Conservation (phyloP, 768 basidiomycete species). For the Trametes maxima region DNA sequence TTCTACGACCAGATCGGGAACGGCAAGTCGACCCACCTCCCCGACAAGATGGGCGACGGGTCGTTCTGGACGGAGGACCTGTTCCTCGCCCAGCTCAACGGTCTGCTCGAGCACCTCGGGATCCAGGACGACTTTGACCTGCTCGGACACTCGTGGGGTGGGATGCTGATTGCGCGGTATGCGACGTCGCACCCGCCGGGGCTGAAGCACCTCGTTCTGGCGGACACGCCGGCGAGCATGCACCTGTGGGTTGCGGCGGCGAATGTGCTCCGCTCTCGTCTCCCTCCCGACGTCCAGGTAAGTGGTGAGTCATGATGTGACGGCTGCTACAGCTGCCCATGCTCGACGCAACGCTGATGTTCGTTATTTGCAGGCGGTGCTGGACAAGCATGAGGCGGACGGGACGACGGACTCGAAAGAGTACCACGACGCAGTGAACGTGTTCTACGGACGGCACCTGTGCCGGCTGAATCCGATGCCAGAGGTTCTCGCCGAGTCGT, state of each 20-base stretch:
- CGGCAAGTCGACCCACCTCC: conserved; percentile 47
- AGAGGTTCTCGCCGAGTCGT: conserved; percentile 35
- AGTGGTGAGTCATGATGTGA: conserved; percentile 17
- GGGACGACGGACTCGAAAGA: conserved; percentile 46
- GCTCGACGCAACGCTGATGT: neutral
- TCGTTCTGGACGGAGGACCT: conserved; percentile 50
- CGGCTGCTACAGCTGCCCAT: conserved; percentile 6
- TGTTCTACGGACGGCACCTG: conserved; percentile 46
- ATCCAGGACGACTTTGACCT: conserved; percentile 46
- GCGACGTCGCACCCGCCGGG: conserved; percentile 43
- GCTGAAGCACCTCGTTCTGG: conserved; percentile 36
- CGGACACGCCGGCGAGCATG: conserved; percentile 34
- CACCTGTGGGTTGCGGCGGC: conserved; percentile 37
- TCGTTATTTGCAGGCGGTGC: conserved; percentile 23
- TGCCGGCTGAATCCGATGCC: conserved; percentile 52
- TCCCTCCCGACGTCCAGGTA: conserved; percentile 37
- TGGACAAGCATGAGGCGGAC: conserved; percentile 45
- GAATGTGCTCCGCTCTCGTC: conserved; percentile 32
- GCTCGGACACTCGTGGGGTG: conserved; percentile 62
- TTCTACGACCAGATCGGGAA: conserved; percentile 56
- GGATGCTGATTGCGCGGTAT: conserved; percentile 49
- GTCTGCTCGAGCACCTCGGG: conserved; percentile 45
- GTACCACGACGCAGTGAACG: conserved; percentile 45
- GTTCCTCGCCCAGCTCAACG: conserved; percentile 57
- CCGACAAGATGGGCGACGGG: conserved; percentile 33